phyloP scores from a whole-genome alignment of 495 filamentous ascomycete genomes.

The Aspergillus incahuasiensis region DNA sequence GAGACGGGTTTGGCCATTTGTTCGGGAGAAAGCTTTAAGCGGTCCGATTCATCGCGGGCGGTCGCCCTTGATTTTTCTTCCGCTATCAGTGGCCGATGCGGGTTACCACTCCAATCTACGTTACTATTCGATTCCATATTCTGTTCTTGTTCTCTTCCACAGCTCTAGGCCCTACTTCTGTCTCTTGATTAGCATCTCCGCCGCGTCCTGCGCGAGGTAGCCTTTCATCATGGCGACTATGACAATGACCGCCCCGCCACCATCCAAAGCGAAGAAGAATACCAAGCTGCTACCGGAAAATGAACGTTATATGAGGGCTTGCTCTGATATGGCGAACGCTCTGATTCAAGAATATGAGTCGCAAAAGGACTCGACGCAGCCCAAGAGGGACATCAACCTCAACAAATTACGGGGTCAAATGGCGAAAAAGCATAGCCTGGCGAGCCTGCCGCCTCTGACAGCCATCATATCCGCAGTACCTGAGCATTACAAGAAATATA shows the following conservation, averaged over 20 bases:
- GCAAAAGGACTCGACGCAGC: slow-evolving; percentile 61
- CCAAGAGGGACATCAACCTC: slow-evolving; percentile 84
- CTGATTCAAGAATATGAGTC: slow-evolving; percentile 91
- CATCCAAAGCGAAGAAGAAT: slow-evolving; percentile 58
- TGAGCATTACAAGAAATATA: slow-evolving; percentile 99
- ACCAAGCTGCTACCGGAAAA: slow-evolving; percentile 80
- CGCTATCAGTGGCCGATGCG: neutral
- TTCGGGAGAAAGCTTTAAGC: slow-evolving; percentile 46
- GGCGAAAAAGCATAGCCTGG: slow-evolving; percentile 84
- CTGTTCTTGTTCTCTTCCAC: neutral
- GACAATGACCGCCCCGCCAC: slow-evolving; percentile 55
- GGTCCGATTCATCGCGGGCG: slow-evolving; percentile 31
- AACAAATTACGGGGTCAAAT: slow-evolving; percentile 84
- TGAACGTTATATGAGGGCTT: slow-evolving; percentile 87
- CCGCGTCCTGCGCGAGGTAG: neutral
- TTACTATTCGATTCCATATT: neutral
- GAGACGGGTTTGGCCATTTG: slow-evolving; percentile 24
- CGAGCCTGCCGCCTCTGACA: slow-evolving; percentile 81
- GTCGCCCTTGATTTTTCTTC: slow-evolving; percentile 29
- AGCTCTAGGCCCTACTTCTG: neutral
- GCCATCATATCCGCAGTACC: slow-evolving; percentile 97
- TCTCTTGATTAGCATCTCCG: neutral
- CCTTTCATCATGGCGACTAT: slow-evolving; percentile 52
- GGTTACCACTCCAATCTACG: neutral
- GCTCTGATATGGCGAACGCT: slow-evolving; percentile 88